Evolutionary conservation across 73 alveolate genomes (phyloP).

Genomic region (Tetrahymena malaccensis): DNA sequence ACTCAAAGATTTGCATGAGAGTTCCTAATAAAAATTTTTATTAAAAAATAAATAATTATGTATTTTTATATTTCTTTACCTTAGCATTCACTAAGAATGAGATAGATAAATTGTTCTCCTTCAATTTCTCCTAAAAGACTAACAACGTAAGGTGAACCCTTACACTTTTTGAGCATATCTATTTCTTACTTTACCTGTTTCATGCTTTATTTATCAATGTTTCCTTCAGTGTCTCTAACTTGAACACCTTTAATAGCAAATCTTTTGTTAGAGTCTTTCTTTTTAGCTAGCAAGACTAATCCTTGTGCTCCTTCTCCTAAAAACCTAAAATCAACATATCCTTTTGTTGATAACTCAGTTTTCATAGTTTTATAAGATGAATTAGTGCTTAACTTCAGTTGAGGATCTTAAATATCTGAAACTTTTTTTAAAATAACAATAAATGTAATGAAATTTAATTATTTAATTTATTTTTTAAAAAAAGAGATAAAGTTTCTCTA

Average conservation of each 20-base stretch:
- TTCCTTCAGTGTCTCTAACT: background rate
- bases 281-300: background rate
- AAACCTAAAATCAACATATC: background rate
- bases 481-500: background rate
- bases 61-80: background rate
- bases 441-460: too few relatives aligned
- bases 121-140: background rate
- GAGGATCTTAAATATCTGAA: background rate
- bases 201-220: background rate
- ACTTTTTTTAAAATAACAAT: background rate
- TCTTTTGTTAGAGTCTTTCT: background rate
- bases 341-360: background rate
- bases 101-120: background rate
- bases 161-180: background rate
- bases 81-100: background rate
- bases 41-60: background rate
- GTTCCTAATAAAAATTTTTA: background rate
- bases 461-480: too few relatives aligned
- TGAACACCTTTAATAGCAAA: background rate
- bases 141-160: background rate
- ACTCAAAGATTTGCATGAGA: background rate
- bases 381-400: background rate
- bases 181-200: background rate
- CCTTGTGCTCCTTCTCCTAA: too few relatives aligned
- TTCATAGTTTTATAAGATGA: background rate